These are phyloP conservation scores for Penicillium janthinellum DNA, from an alignment of 2,329 filamentous ascomycete species.

Conservation along the genomic window DNA sequence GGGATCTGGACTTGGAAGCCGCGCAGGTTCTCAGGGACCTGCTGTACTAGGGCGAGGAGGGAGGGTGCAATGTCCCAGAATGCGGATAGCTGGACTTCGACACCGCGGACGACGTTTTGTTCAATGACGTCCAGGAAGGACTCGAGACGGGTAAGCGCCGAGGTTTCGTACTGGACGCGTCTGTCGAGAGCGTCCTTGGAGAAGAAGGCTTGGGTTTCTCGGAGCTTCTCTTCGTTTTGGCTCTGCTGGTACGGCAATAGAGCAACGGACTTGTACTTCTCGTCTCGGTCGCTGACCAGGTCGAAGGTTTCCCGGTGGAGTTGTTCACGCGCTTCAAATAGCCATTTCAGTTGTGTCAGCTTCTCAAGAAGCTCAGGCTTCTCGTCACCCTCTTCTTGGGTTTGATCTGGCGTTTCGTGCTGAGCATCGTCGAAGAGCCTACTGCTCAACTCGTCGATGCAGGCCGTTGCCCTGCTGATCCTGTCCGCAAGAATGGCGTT, in stretches of 20 bases:
- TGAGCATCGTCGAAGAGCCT: conserved; percentile 73
- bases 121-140: conserved; percentile 80
- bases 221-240: conserved; percentile 76
- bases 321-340: conserved; percentile 90
- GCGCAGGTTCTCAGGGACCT: conserved; percentile 63
- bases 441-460: conserved; percentile 73
- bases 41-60: conserved; percentile 74
- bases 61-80: conserved; percentile 98
- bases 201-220: conserved; percentile 80
- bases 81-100: conserved; percentile 86
- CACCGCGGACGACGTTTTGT: conserved; percentile 79
- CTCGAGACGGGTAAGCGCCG: conserved; percentile 71
- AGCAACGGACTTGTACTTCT: conserved; percentile 82
- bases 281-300: conserved; percentile 79
- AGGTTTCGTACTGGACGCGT: conserved; percentile 68
- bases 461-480: conserved; percentile 70
- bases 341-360: conserved; percentile 91
- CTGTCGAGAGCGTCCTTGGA: conserved; percentile 73
- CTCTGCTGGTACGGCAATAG: conserved; percentile 75
- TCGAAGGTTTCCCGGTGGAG: conserved; percentile 85
- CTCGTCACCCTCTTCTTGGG: conserved; percentile 93
- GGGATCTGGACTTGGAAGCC: conserved; percentile 78
- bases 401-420: conserved; percentile 71
- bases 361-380: conserved; percentile 92
- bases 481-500: conserved; percentile 77